Evolutionary conservation across 768 basidiomycete genomes (phyloP).

Genomic region (Plicaturopsis crispa): DNA sequence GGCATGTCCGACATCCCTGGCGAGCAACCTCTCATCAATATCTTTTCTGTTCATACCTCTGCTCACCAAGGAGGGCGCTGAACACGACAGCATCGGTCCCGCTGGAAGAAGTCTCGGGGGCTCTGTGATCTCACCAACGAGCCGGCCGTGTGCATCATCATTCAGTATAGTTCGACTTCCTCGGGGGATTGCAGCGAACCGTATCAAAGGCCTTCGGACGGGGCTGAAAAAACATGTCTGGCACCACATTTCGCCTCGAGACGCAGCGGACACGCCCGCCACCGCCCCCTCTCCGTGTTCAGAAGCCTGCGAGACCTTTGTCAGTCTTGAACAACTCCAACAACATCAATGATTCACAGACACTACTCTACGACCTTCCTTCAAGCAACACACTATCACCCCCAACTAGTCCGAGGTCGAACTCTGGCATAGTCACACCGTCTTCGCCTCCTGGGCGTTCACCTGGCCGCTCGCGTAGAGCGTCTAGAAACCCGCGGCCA

Average conservation of each 20-base stretch:
- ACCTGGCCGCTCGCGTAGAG: constrained; percentile 39
- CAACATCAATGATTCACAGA: constrained; percentile 40
- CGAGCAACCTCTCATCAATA: no score
- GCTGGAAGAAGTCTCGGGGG: no score
- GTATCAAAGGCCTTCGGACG: no score
- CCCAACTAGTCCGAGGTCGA: constrained; percentile 45
- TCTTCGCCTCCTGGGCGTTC: constrained; percentile 56
- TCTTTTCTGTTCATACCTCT: no score
- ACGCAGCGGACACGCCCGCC: constrained; percentile 50
- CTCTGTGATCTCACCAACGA: no score
- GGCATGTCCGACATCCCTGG: no score
- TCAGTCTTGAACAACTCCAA: constrained; percentile 33
- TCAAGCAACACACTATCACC: constrained; percentile 42
- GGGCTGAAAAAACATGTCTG: constrained; percentile 42
- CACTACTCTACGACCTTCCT: constrained; percentile 74
- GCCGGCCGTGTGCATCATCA: no score
- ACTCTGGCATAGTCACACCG: constrained; percentile 38
- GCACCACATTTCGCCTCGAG: constrained; percentile 57
- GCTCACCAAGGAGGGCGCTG: no score
- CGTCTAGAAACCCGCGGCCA: constrained; percentile 41
- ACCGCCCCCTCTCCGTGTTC: constrained; percentile 53
- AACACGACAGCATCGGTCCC: no score
- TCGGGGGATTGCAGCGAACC: no score
- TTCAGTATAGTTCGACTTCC: no score
- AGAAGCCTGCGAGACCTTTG: constrained; percentile 36